Evolutionary conservation across 768 basidiomycete species (phyloP).

Genomic region (Rhizopogon salebrosus): DNA sequence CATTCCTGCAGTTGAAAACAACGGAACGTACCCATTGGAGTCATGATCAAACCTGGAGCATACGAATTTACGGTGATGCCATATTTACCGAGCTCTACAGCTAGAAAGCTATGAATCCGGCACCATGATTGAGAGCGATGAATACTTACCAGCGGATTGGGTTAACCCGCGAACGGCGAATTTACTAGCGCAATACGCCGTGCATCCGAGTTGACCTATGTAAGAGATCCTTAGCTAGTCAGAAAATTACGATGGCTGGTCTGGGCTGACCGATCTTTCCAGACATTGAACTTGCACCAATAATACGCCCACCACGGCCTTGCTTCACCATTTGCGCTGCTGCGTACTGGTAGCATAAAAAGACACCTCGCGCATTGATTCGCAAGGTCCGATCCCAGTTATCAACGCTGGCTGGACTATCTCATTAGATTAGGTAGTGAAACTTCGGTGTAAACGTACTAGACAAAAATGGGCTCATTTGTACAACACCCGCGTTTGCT

Average conservation of each 20-base stretch:
- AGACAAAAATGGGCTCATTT: neutral
- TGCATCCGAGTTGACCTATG: neutral
- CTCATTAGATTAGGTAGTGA: neutral
- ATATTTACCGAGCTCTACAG: conserved; percentile 19
- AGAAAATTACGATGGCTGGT: neutral
- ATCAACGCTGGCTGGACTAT: conserved; percentile 25
- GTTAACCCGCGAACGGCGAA: conserved; percentile 7
- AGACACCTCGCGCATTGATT: conserved; percentile 53
- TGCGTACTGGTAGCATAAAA: conserved; percentile 61
- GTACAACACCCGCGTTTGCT: conserved; percentile 9
- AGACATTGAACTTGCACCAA: conserved; percentile 31
- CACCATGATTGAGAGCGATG: neutral
- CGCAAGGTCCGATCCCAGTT: conserved; percentile 38
- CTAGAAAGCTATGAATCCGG: neutral
- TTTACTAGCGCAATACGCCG: conserved; percentile 12
- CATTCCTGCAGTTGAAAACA: neutral
- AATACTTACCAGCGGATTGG: conserved; percentile 13
- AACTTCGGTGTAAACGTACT: neutral
- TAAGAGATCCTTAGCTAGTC: neutral
- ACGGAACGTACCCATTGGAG: conserved; percentile 10
- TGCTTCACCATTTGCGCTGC: conserved; percentile 55
- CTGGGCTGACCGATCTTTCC: conserved; percentile 5
- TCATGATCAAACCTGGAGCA: conserved; percentile 24
- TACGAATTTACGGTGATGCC: conserved; percentile 30
- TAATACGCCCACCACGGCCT: conserved; percentile 49